A percentile compares a stretch with the other conserved stretches of the same genome.
Conservation (phyloP, 2,329 filamentous ascomycete species). For the Pseudocercospora fuligena region DNA sequence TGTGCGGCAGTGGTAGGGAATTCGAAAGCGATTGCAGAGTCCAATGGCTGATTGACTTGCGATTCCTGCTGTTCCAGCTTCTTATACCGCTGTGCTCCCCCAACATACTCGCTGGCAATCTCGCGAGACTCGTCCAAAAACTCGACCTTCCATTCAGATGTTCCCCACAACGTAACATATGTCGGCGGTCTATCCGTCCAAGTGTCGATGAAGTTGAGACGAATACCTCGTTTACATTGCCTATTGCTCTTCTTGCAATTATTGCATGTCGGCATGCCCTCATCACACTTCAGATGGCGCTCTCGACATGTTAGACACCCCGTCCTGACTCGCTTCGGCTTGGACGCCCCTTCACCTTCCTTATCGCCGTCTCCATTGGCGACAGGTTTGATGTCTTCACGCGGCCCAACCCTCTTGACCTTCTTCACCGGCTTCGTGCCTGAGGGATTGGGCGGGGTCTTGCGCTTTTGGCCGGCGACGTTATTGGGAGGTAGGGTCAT, state of each 20-base stretch:
- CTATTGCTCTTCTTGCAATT: constrained; percentile 90
- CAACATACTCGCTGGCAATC: constrained; percentile 88
- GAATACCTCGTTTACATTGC: constrained; percentile 81
- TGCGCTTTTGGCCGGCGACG: constrained; percentile 33
- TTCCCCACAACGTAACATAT: constrained; percentile 58
- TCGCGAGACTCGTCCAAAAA: constrained; percentile 89
- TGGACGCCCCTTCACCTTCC: constrained; percentile 47
- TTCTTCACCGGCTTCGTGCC: constrained; percentile 38
- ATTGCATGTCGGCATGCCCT: constrained; percentile 67
- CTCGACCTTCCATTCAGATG: constrained; percentile 71
- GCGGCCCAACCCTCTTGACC: constrained; percentile 38
- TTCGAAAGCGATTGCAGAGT: constrained; percentile 37
- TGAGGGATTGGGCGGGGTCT: constrained; percentile 32
- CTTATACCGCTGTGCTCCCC: constrained; percentile 74
- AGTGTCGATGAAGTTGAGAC: constrained; percentile 90
- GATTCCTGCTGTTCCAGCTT: constrained; percentile 38
- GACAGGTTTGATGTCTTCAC: constrained; percentile 32
- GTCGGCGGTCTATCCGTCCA: constrained; percentile 69
- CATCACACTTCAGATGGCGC: constrained; percentile 89
- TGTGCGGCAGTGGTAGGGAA: constrained; percentile 22
- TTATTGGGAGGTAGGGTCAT: constrained; percentile 14
- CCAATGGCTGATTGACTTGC: constrained; percentile 29
- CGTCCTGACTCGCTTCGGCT: constrained; percentile 85
- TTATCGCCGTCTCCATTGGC: constrained; percentile 39
- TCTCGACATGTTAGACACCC: constrained; percentile 90